Evolutionary conservation across 345 rosid genomes (phyloP).

Genomic region (Clausena lansium): DNA sequence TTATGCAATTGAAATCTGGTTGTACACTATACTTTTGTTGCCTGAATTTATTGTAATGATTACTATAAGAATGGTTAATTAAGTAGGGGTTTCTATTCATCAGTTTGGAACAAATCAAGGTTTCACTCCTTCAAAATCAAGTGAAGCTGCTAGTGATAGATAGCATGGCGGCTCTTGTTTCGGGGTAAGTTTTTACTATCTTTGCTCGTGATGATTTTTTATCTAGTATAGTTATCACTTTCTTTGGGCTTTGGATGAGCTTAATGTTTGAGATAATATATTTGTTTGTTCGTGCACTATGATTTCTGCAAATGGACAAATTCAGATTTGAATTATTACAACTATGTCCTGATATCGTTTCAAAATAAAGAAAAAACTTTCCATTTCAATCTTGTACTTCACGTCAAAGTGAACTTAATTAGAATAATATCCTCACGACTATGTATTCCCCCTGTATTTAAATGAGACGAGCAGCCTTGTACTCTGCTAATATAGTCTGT

Average conservation of each 20-base stretch:
- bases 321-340: background rate
- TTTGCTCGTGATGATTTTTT: background rate
- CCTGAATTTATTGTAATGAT: background rate
- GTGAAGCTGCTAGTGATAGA: slow-evolving; percentile 84
- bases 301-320: background rate
- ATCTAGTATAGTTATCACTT: background rate
- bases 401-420: background rate
- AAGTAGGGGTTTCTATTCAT: background rate
- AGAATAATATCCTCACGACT: background rate
- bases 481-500: background rate
- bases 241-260: background rate
- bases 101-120: slow-evolving; percentile 81
- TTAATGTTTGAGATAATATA: background rate
- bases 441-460: background rate
- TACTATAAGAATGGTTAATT: background rate
- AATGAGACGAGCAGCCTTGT: background rate
- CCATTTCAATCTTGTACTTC: background rate
- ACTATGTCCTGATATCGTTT: background rate
- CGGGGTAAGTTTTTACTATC: slow-evolving; percentile 49
- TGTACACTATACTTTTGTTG: background rate
- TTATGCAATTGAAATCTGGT: background rate
- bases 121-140: slow-evolving; percentile 61
- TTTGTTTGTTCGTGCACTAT: background rate
- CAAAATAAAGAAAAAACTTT: background rate
- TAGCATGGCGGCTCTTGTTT: slow-evolving; percentile 86